Evolutionary conservation across 495 filamentous ascomycete species (phyloP).

Genomic region (Aspergillus ellipticus): DNA sequence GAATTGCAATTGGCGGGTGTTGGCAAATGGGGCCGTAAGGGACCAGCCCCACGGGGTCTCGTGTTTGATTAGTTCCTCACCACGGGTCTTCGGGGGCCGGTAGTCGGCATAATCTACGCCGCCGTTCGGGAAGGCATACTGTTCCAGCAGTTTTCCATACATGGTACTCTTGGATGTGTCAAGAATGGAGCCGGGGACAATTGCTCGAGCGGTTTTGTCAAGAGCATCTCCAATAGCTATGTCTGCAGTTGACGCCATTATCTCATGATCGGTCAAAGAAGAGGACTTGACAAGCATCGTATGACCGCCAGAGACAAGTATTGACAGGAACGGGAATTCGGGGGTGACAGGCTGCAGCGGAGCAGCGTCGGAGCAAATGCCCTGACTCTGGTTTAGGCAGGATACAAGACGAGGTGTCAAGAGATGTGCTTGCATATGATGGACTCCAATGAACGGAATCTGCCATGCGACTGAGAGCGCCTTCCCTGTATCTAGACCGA

Average conservation of each 20-base stretch:
- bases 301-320: constrained; percentile 93
- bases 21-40: constrained; percentile 52
- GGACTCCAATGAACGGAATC: constrained; percentile 75
- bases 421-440: constrained; percentile 97
- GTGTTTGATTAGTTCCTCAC: constrained; percentile 45
- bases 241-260: constrained; percentile 67
- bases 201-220: constrained; percentile 75
- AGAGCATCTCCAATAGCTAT: constrained; percentile 81
- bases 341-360: constrained; percentile 11
- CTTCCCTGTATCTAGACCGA: constrained; percentile 82
- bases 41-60: constrained; percentile 53
- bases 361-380: background rate
- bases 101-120: constrained; percentile 51
- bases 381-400: constrained; percentile 42
- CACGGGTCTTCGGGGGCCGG: constrained; percentile 47
- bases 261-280: constrained; percentile 59
- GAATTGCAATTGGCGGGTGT: constrained; percentile 51
- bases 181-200: constrained; percentile 57
- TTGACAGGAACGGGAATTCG: constrained; percentile 77
- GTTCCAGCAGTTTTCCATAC: constrained; percentile 68
- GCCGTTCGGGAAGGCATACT: constrained; percentile 68
- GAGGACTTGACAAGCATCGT: constrained; percentile 75
- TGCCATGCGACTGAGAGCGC: constrained; percentile 80
- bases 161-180: constrained; percentile 50
- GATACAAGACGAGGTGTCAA: constrained; percentile 78